Evolutionary conservation across 2,329 filamentous ascomycete species (phyloP).

Genomic region (Diaporthe humulicola): DNA sequence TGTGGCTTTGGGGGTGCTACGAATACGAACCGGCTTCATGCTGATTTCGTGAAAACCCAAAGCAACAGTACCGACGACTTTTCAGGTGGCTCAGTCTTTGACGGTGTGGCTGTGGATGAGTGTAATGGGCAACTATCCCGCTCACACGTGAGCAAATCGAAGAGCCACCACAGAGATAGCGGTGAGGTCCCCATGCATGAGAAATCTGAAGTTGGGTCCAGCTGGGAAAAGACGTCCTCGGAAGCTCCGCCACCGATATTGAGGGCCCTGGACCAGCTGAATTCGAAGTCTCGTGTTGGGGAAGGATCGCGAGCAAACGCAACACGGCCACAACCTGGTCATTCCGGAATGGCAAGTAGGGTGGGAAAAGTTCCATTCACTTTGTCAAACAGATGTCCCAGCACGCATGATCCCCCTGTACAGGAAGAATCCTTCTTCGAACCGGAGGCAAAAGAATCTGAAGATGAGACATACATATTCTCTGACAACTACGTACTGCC

Average conservation of each 20-base stretch:
- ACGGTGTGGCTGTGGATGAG: not conserved
- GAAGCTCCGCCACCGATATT: too few species aligned
- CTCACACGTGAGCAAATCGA: not conserved
- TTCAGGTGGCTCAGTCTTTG: constrained; percentile 12
- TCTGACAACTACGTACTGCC: not conserved
- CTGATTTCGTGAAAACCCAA: not conserved
- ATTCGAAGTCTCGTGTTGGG: too few species aligned
- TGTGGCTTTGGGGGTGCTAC: not conserved
- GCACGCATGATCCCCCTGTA: not conserved
- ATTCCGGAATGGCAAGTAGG: not conserved
- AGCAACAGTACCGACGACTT: constrained; percentile 26
- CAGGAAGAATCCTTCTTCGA: not conserved
- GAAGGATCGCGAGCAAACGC: not conserved
- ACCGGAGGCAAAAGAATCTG: not conserved
- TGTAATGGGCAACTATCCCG: not conserved
- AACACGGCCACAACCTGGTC: too few species aligned
- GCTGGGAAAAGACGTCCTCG: not conserved
- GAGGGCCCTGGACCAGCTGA: not conserved
- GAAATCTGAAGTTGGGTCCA: not conserved
- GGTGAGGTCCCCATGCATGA: not conserved
- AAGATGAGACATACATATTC: constrained; percentile 1
- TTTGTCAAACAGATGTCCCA: not conserved
- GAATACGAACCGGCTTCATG: not conserved
- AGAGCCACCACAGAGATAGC: not conserved
- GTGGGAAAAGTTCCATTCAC: not conserved